These are phyloP conservation scores for Rhizophlyctis rosea DNA, from an alignment of 192 early-diverging fungal species.

Conservation along the genomic window DNA sequence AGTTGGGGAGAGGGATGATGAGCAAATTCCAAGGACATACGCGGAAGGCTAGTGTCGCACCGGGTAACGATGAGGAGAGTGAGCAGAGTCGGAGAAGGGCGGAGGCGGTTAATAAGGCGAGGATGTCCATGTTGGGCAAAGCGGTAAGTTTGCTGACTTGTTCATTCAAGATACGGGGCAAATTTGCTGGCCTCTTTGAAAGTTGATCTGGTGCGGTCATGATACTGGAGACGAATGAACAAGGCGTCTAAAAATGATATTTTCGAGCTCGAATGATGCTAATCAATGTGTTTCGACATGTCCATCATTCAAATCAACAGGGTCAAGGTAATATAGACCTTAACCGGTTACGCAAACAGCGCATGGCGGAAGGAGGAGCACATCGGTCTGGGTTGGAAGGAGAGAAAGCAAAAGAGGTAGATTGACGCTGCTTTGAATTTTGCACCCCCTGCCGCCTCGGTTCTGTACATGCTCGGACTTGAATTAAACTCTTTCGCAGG, in stretches of 20 bases:
- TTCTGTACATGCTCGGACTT: no score
- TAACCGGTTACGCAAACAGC: constrained; percentile 8
- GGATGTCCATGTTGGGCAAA: neutral
- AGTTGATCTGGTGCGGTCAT: neutral
- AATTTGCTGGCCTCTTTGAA: no score
- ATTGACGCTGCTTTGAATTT: no score
- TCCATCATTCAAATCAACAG: neutral
- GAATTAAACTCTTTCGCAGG: constrained; percentile 17
- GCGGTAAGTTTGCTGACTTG: no score
- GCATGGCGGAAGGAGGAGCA: constrained; percentile 1
- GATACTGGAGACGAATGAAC: neutral
- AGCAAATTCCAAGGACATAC: no score
- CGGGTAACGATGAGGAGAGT: neutral
- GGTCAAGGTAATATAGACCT: constrained; percentile 9
- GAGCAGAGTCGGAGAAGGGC: neutral
- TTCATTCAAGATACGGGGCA: no score
- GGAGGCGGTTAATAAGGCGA: constrained; percentile 1
- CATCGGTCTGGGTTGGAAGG: constrained; percentile 14
- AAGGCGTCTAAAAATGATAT: constrained; percentile 1
- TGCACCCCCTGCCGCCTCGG: no score
- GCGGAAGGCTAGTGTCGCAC: neutral
- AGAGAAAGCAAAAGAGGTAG: constrained; percentile 3
- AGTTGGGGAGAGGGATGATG: no score
- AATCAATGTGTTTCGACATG: constrained; percentile 2
- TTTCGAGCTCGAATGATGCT: no score